Percentiles rank a stretch among this genome's conserved stretches.
Evolutionary conservation across 2,329 filamentous ascomycete species (phyloP).

Genomic region (Scytalidium sp.): DNA sequence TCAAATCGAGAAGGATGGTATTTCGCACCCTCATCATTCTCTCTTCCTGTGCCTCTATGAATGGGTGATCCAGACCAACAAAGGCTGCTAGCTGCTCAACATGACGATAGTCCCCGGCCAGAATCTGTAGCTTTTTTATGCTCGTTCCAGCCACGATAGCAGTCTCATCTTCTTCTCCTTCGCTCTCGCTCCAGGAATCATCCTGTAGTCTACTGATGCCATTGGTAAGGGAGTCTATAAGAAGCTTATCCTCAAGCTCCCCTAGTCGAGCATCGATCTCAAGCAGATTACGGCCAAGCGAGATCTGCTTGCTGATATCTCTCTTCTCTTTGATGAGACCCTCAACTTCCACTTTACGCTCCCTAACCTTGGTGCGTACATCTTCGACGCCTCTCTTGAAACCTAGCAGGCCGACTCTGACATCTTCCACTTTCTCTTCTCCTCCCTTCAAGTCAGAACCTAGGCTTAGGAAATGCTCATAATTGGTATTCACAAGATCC

Average conservation of each 20-base stretch:
- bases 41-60: slow-evolving; percentile 53
- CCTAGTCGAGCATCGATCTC: slow-evolving; percentile 63
- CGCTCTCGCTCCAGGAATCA: slow-evolving; percentile 32
- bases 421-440: slow-evolving; percentile 87
- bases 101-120: slow-evolving; percentile 56
- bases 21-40: slow-evolving; percentile 56
- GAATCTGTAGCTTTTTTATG: slow-evolving; percentile 42
- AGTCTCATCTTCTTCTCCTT: slow-evolving; percentile 35
- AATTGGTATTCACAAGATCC: slow-evolving; percentile 93
- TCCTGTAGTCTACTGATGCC: slow-evolving; percentile 22
- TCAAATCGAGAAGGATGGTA: slow-evolving; percentile 63
- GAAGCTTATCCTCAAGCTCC: slow-evolving; percentile 61
- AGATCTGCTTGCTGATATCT: slow-evolving; percentile 60
- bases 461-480: slow-evolving; percentile 83
- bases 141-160: slow-evolving; percentile 23
- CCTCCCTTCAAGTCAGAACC: slow-evolving; percentile 81
- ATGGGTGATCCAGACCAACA: slow-evolving; percentile 58
- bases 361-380: slow-evolving; percentile 63
- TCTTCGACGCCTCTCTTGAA: slow-evolving; percentile 81
- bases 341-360: slow-evolving; percentile 61
- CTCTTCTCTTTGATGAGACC: slow-evolving; percentile 64
- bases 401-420: slow-evolving; percentile 80
- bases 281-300: slow-evolving; percentile 58
- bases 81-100: slow-evolving; percentile 47
- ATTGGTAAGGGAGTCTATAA: slow-evolving; percentile 40